Evolutionary conservation across 768 basidiomycete genomes (phyloP).

Genomic region (Phaffia australis): DNA sequence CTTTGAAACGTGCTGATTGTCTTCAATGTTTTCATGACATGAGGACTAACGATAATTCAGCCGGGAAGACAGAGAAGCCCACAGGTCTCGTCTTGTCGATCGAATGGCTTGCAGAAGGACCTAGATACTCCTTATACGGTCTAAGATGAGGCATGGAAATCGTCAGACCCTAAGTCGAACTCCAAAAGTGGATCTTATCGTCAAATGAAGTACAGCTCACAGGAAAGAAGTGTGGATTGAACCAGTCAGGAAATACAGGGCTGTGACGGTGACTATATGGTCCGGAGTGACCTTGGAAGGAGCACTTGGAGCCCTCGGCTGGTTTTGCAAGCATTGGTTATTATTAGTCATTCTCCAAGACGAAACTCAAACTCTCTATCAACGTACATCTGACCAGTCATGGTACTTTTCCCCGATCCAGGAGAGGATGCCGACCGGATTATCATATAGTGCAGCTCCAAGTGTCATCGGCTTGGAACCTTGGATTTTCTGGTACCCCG

Average conservation of each 20-base stretch:
- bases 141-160: background rate
- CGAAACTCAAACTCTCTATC: too few species aligned
- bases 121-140: constrained; percentile 1
- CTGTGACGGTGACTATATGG: constrained; percentile 15
- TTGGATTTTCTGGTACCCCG: constrained; percentile 26
- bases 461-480: constrained; percentile 15
- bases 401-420: constrained; percentile 31
- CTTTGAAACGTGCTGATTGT: background rate
- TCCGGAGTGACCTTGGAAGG: background rate
- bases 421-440: constrained; percentile 28
- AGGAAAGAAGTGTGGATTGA: constrained; percentile 17
- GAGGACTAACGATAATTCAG: too few species aligned
- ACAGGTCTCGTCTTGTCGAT: background rate
- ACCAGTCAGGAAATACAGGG: constrained; percentile 10
- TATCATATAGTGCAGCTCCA: constrained; percentile 3
- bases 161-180: too few species aligned
- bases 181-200: too few species aligned
- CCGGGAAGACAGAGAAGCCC: background rate
- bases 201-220: background rate
- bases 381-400: constrained; percentile 29
- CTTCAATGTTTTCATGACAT: background rate
- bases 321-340: background rate
- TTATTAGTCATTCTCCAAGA: too few species aligned
- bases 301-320: background rate
- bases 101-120: background rate